Evolutionary conservation across 2,329 filamentous ascomycete genomes (phyloP).

Genomic region (Xylaria sp.): DNA sequence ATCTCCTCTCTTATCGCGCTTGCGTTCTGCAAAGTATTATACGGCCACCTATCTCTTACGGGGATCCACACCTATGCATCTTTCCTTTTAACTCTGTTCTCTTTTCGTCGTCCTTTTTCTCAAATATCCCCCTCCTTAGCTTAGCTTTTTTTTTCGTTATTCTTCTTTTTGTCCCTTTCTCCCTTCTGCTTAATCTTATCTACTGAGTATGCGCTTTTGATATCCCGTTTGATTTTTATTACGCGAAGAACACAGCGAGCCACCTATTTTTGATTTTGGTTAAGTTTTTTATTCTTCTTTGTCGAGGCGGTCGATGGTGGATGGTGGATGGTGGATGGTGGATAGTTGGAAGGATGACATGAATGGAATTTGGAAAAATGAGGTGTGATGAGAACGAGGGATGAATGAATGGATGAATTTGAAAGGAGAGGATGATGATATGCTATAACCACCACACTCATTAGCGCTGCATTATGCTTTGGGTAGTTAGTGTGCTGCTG

Average conservation of each 20-base stretch:
- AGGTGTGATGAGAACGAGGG: conserved; percentile 11
- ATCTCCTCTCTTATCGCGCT: neutral
- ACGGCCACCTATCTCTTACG: neutral
- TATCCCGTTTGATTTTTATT: conserved; percentile 29
- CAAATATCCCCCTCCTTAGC: neutral
- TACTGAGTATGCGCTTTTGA: conserved; percentile 26
- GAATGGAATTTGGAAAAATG: conserved; percentile 30
- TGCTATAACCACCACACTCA: conserved; percentile 32
- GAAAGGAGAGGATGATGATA: conserved; percentile 23
- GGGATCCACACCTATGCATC: conserved; percentile 8
- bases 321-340: conserved; percentile 3
- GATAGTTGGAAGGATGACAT: conserved; percentile 26
- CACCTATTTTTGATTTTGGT: conserved; percentile 32
- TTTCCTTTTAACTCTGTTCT: conserved; percentile 25
- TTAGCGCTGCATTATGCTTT: conserved; percentile 36
- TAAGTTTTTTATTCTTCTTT: conserved; percentile 38
- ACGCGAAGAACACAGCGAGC: conserved; percentile 35
- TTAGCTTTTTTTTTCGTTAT: conserved; percentile 16
- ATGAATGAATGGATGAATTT: conserved; percentile 24
- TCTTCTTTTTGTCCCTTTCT: neutral
- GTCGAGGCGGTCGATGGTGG: conserved; percentile 18
- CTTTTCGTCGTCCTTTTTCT: neutral
- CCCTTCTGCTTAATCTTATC: neutral
- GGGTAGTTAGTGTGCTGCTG: conserved; percentile 18
- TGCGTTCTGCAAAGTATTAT: conserved; percentile 5